These are phyloP conservation scores for Penicillium desertorum DNA, from an alignment of 495 filamentous ascomycete species.

Conservation along the genomic window DNA sequence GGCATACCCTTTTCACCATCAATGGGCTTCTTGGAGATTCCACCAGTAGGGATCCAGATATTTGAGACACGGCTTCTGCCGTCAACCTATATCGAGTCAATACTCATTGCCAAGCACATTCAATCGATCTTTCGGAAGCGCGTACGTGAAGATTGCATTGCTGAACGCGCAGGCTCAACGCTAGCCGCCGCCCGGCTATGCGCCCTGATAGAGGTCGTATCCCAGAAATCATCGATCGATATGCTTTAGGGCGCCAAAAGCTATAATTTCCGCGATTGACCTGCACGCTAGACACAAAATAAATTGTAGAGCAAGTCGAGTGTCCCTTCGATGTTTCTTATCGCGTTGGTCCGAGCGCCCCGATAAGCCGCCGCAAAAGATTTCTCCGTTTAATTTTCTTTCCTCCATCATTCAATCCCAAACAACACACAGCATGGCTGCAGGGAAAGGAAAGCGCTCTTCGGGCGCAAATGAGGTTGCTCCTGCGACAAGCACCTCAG, in stretches of 20 bases:
- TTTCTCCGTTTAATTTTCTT: constrained; percentile 35
- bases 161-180: constrained; percentile 16
- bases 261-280: constrained; percentile 3
- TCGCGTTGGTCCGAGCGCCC: constrained; percentile 34
- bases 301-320: constrained; percentile 18
- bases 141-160: constrained; percentile 32
- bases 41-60: constrained; percentile 76
- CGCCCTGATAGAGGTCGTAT: constrained; percentile 10
- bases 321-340: constrained; percentile 25
- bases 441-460: constrained; percentile 44
- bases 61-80: constrained; percentile 63
- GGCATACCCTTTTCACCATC: constrained; percentile 44
- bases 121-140: constrained; percentile 4
- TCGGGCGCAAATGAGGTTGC: constrained; percentile 33
- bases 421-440: constrained; percentile 33
- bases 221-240: constrained; percentile 18
- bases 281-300: constrained; percentile 10
- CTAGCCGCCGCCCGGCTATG: constrained; percentile 13
- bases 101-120: constrained; percentile 11
- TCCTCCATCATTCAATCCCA: constrained; percentile 19
- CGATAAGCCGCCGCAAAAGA: constrained; percentile 37
- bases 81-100: constrained; percentile 45
- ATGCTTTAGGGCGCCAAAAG: background rate
- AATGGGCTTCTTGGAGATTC: constrained; percentile 57
- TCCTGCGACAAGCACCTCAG: constrained; percentile 17